Percentiles rank a stretch among this genome's conserved stretches.
Evolutionary conservation across 2,329 filamentous ascomycete species (phyloP).

Genomic region (Stenocarpella maydis): DNA sequence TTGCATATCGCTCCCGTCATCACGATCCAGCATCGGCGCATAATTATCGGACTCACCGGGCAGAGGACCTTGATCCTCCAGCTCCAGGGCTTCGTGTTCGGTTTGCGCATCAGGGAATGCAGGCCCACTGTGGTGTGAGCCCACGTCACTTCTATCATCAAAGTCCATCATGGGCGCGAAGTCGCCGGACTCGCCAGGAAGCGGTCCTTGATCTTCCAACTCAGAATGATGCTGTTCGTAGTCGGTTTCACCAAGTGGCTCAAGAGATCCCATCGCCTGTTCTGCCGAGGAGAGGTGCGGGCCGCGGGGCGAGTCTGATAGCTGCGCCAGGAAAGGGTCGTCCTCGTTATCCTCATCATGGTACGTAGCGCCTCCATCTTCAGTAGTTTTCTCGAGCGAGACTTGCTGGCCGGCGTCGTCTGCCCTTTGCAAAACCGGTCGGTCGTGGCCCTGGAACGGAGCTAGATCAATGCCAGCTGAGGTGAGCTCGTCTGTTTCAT

Average conservation of each 20-base stretch:
- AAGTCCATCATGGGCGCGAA: conserved; percentile 28
- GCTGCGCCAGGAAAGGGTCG: conserved; percentile 37
- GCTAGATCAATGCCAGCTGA: background rate
- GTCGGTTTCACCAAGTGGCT: background rate
- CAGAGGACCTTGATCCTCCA: conserved; percentile 30
- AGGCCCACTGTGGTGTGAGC: conserved; percentile 11
- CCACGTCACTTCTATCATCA: conserved; percentile 32
- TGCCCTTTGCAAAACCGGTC: background rate
- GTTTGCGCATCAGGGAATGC: background rate
- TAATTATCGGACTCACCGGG: conserved; percentile 31
- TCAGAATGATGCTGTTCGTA: background rate
- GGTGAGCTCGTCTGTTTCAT: conserved; percentile 40
- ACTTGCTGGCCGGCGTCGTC: background rate
- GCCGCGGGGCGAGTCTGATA: conserved; percentile 31
- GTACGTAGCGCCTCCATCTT: background rate
- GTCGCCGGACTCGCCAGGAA: conserved; percentile 29
- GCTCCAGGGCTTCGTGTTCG: background rate
- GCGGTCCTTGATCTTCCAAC: conserved; percentile 23
- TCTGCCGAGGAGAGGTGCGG: background rate
- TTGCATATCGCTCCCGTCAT: conserved; percentile 41
- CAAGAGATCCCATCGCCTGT: background rate
- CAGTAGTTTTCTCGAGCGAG: background rate
- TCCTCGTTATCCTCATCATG: conserved; percentile 34
- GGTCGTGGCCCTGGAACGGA: background rate
- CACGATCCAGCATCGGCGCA: conserved; percentile 26